phyloP scores from a whole-genome alignment of 345 rosid genomes.

The Rhizophora apiculata region DNA sequence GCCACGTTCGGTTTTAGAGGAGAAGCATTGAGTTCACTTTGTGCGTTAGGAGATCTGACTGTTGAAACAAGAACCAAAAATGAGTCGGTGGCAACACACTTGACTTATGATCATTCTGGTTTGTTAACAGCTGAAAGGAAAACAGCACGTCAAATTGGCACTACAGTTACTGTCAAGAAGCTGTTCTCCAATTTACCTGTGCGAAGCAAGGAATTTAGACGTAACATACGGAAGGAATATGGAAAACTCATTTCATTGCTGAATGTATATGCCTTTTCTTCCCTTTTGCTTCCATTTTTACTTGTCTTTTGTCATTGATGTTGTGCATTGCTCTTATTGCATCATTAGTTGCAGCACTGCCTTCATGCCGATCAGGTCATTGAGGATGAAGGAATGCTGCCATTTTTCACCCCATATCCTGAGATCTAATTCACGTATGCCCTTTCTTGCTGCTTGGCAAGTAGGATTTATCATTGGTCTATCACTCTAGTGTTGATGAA shows the following conservation, averaged over 20 bases:
- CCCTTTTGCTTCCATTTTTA: background rate
- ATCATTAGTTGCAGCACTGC: background rate
- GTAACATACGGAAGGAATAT: constrained; percentile 91
- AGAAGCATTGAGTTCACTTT: constrained; percentile 94
- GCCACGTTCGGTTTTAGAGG: constrained; percentile 92
- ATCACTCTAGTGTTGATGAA: too few relatives aligned
- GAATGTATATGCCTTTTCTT: constrained; percentile 46
- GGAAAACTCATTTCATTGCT: constrained; percentile 82
- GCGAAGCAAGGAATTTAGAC: constrained; percentile 84
- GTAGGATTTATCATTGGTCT: too few relatives aligned
- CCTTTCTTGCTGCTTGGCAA: too few relatives aligned
- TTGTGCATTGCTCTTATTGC: background rate
- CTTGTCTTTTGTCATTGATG: background rate
- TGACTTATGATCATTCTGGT: constrained; percentile 86
- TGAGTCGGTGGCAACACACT: constrained; percentile 72
- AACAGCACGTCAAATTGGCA: constrained; percentile 83
- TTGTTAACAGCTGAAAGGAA: constrained; percentile 59
- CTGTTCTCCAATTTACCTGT: constrained; percentile 87
- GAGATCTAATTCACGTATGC: too few relatives aligned
- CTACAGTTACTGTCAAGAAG: constrained; percentile 82
- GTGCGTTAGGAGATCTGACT: constrained; percentile 70
- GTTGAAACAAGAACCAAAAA: constrained; percentile 74
- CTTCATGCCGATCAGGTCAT: background rate
- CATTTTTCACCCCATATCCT: too few relatives aligned
- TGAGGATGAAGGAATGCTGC: background rate